Base-by-base conservation (phyloP, 352 stramenopile genomes). In the Hyaloperonospora brassicae region DNA sequence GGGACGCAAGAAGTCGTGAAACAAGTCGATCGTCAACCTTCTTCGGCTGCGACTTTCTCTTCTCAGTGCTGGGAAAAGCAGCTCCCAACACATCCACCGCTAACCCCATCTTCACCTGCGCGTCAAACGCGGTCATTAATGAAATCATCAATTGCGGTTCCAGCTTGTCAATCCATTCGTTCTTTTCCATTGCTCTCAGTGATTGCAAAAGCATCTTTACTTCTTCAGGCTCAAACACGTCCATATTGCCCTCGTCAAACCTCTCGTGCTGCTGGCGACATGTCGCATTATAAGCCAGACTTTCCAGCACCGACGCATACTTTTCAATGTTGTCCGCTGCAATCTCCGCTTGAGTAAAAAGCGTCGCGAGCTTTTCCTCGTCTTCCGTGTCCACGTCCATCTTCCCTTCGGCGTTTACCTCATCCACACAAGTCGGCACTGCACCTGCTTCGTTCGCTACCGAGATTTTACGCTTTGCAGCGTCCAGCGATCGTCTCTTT, bases 141-240 rank as follows among this genome's bases (percentile, higher is more conserved):
- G 57, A 57, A 5, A 89, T 62, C 22, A 94, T 46, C 30, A 92
- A 45, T 1, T 81, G 64, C 17, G 64, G 55, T 12, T 86, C 64
- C 14, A 87, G 46, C 27, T 79, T 85, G 13, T 52, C 52, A 36
- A 93, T 80, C 44, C 87, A 63, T 2, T 62, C 53, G 17, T 69
- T 77, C 54, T 88, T 89, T 44, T 77, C 55, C 70, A 91, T 79
- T 17, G 80, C 52, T 62, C 87, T 84, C 12, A 92, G 52, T 9
- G 66, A 70, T 42, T 89, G 79, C 21, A 84, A 41, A 43, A 94
- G 56, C 10, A 71, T 62, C 52, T 87, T 87, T 27, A 87, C 62
- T 40, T 90, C 80, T 10, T 68, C 44, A 0, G 54, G 6, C 13
- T 63, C 57, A 27, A 88, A 79, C 17, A 91, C 48, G 50, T 84